A percentile compares a stretch with the other conserved stretches of the same genome.
phyloP scores from a whole-genome alignment of 2,329 filamentous ascomycete genomes.

The Aspergillus sp. region DNA sequence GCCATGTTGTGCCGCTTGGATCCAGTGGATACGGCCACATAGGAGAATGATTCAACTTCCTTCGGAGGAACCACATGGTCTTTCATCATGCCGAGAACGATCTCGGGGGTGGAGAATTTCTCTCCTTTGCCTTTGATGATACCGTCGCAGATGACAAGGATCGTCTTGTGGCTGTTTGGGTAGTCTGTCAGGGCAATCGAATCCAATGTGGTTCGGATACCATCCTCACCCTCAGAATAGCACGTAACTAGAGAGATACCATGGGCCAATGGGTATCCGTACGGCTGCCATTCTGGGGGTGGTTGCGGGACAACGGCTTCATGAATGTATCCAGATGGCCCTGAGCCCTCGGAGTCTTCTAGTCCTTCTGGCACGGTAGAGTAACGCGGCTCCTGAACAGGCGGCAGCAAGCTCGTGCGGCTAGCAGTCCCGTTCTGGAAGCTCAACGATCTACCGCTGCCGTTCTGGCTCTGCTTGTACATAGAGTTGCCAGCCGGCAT shows the following conservation, averaged over 20 bases:
- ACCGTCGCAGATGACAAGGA: conserved; percentile 93
- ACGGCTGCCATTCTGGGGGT: conserved; percentile 93
- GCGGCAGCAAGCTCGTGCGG: conserved; percentile 53
- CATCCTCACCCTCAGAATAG: conserved; percentile 91
- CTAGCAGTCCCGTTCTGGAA: conserved; percentile 33
- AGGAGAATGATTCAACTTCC: conserved; percentile 83
- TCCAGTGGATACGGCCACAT: conserved; percentile 90
- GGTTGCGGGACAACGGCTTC: conserved; percentile 93
- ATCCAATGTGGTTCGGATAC: conserved; percentile 85
- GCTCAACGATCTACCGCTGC: conserved; percentile 48
- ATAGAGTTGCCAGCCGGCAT: conserved; percentile 54
- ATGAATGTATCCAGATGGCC: conserved; percentile 90
- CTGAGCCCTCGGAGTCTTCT: conserved; percentile 59
- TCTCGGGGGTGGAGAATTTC: conserved; percentile 74
- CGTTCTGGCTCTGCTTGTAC: conserved; percentile 53
- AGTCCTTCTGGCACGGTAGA: conserved; percentile 47
- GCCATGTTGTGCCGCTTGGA: conserved; percentile 99
- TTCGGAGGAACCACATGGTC: conserved; percentile 72
- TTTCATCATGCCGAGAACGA: conserved; percentile 86
- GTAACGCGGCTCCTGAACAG: conserved; percentile 43
- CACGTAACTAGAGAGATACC: conserved; percentile 90
- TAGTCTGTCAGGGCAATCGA: conserved; percentile 97
- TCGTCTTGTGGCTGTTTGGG: conserved; percentile 96
- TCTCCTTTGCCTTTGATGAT: conserved; percentile 96
- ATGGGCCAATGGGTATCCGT: conserved; percentile 89